These are phyloP conservation scores for Colletotrichum liaoningense DNA, from an alignment of 2,329 filamentous ascomycete species.

Conservation along the genomic window DNA sequence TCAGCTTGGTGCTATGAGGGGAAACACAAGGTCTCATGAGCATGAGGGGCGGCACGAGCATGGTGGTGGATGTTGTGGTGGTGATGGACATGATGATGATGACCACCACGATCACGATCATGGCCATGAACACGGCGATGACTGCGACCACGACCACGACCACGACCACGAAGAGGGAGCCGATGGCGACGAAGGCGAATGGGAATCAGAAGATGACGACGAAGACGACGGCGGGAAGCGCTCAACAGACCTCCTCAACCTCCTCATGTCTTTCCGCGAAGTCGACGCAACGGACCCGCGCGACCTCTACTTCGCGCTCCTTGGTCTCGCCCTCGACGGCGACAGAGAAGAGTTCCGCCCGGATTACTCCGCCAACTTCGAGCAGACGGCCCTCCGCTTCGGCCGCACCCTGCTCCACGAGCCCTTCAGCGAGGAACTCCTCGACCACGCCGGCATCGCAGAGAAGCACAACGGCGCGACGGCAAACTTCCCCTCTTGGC, in stretches of 20 bases:
- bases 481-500: conserved; percentile 26
- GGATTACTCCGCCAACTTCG: conserved; percentile 30
- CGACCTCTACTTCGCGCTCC: conserved; percentile 32
- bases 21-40: not conserved
- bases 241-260: conserved; percentile 30
- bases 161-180: conserved; percentile 3
- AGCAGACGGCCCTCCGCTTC: conserved; percentile 31
- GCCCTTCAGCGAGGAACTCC: conserved; percentile 32
- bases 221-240: conserved; percentile 6
- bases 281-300: conserved; percentile 35
- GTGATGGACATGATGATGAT: conserved; percentile 3
- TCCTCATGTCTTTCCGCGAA: conserved; percentile 34
- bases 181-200: conserved; percentile 5
- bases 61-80: conserved; percentile 5
- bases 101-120: conserved; percentile 9
- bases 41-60: conserved; percentile 9
- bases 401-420: conserved; percentile 31
- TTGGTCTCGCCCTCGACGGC: conserved; percentile 32
- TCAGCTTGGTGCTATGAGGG: conserved; percentile 32
- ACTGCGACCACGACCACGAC: conserved; percentile 8
- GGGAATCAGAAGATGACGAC: conserved; percentile 24
- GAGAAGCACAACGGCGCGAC: conserved; percentile 20
- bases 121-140: conserved; percentile 9
- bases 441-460: conserved; percentile 30
- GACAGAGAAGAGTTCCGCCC: conserved; percentile 34